Percentiles rank a stretch among this genome's conserved stretches.
phyloP scores from a whole-genome alignment of 1,139 yeast species.

The Arxiozyma bovina region DNA sequence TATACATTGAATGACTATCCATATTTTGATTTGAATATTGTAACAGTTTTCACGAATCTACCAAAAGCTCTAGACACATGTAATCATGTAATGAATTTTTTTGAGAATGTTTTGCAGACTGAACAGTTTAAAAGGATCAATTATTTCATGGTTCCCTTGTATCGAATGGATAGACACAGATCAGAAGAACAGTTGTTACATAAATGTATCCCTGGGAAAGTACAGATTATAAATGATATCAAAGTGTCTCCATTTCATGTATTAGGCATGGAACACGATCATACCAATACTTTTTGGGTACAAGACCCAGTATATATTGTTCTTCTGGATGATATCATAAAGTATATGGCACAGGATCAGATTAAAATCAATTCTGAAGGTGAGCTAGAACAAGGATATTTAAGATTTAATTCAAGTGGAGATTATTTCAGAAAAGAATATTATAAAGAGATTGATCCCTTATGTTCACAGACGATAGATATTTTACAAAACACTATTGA shows the following conservation, averaged over 20 bases:
- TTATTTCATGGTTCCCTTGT: conserved; percentile 23
- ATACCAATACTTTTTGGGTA: conserved; percentile 8
- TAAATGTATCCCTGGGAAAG: conserved; percentile 15
- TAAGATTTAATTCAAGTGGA: conserved; percentile 12
- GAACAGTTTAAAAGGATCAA: conserved; percentile 21
- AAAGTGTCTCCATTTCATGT: conserved; percentile 9
- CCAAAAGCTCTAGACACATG: conserved; percentile 16
- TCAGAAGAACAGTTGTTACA: background rate
- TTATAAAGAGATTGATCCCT: conserved; percentile 17
- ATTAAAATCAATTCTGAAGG: conserved; percentile 12
- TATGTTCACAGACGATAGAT: conserved; percentile 18
- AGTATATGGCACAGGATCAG: conserved; percentile 23
- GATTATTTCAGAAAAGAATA: conserved; percentile 2
- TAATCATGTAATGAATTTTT: conserved; percentile 16
- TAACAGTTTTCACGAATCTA: conserved; percentile 24
- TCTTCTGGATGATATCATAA: conserved; percentile 24
- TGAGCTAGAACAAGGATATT: conserved; percentile 22
- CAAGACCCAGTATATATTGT: conserved; percentile 27
- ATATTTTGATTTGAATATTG: conserved; percentile 26
- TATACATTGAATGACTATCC: conserved; percentile 28
- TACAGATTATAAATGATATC: conserved; percentile 12
- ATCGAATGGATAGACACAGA: conserved; percentile 10
- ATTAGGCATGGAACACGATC: background rate
- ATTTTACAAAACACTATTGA: background rate
- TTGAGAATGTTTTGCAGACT: conserved; percentile 11